phyloP scores from a whole-genome alignment of 352 stramenopile genomes.

The Phytophthora macrochlamydospora region DNA sequence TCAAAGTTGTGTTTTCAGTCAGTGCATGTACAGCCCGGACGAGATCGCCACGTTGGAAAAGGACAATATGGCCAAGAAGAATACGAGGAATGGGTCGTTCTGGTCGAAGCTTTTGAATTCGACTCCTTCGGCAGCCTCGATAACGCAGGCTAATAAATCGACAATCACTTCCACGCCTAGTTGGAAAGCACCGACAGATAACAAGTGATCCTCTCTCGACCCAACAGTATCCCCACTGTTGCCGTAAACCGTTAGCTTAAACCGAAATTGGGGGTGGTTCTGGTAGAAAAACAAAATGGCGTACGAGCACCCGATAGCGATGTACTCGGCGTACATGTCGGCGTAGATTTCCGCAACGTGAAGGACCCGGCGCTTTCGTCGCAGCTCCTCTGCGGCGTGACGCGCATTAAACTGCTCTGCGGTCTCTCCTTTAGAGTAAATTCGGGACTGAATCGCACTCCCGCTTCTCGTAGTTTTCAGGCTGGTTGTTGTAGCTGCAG shows the following conservation, averaged over 20 bases:
- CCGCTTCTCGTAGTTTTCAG: not conserved
- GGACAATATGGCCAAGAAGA: slow-evolving; percentile 10
- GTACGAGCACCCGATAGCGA: slow-evolving; percentile 44
- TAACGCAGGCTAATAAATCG: slow-evolving; percentile 18
- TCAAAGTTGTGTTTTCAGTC: not conserved
- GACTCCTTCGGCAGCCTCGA: slow-evolving; percentile 23
- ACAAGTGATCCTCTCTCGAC: not conserved
- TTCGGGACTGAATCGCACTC: not conserved
- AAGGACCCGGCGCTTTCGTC: slow-evolving; percentile 14
- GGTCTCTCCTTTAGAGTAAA: not conserved
- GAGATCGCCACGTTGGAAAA: slow-evolving; percentile 22
- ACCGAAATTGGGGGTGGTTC: slow-evolving; percentile 31
- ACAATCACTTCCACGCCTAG: slow-evolving; percentile 17
- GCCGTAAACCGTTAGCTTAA: not conserved
- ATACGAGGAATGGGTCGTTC: slow-evolving; percentile 12
- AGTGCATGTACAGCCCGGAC: slow-evolving; percentile 17
- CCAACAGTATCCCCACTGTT: not conserved
- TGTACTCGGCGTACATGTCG: slow-evolving; percentile 51
- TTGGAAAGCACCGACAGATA: slow-evolving; percentile 12
- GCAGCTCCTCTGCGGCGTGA: slow-evolving; percentile 24
- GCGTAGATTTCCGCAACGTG: slow-evolving; percentile 31
- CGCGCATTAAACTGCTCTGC: slow-evolving; percentile 8
- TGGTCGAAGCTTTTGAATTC: slow-evolving; percentile 19
- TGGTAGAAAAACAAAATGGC: slow-evolving; percentile 37
- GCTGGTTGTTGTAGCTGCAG: not conserved